phyloP scores from a whole-genome alignment of 164 flowering plant genomes.

The Aristolochia fimbriata region DNA sequence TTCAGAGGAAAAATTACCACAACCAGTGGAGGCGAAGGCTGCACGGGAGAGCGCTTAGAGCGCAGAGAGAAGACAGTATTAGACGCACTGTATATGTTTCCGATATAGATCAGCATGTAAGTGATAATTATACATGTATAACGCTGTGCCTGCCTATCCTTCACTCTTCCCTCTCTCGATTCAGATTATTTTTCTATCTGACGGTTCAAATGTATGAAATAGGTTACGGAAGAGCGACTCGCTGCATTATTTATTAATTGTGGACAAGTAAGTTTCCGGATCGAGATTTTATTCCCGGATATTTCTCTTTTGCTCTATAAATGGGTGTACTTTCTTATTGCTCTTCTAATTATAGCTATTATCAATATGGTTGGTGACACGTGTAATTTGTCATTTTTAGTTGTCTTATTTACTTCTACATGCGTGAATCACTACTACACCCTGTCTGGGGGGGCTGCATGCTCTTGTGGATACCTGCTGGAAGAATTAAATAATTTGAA shows the following conservation, averaged over 20 bases:
- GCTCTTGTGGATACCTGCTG: too few species aligned
- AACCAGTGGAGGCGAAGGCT: slow-evolving; percentile 56
- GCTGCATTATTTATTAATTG: slow-evolving; percentile 74
- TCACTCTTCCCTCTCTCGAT: not conserved
- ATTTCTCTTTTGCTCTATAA: not conserved
- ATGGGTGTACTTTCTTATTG: too few species aligned
- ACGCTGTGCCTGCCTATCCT: not conserved
- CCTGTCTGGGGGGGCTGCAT: too few species aligned
- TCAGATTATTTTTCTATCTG: not conserved
- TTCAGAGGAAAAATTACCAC: slow-evolving; percentile 49
- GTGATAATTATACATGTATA: not conserved
- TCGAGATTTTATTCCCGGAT: not conserved
- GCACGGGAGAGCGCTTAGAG: slow-evolving; percentile 48
- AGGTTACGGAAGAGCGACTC: slow-evolving; percentile 97
- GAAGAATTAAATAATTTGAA: too few species aligned
- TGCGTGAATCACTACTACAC: too few species aligned
- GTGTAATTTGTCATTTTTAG: too few species aligned
- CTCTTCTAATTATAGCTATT: too few species aligned
- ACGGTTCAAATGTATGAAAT: slow-evolving; percentile 3
- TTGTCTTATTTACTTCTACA: too few species aligned
- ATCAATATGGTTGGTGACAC: too few species aligned
- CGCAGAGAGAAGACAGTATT: slow-evolving; percentile 75
- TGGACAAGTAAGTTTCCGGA: slow-evolving; percentile 51
- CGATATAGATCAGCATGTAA: slow-evolving; percentile 90
- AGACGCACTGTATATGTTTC: slow-evolving; percentile 95